A percentile compares a stretch with the other conserved stretches of the same genome.
Conservation (phyloP, 805 yeast genomes). For the Candida parachauliodes region DNA sequence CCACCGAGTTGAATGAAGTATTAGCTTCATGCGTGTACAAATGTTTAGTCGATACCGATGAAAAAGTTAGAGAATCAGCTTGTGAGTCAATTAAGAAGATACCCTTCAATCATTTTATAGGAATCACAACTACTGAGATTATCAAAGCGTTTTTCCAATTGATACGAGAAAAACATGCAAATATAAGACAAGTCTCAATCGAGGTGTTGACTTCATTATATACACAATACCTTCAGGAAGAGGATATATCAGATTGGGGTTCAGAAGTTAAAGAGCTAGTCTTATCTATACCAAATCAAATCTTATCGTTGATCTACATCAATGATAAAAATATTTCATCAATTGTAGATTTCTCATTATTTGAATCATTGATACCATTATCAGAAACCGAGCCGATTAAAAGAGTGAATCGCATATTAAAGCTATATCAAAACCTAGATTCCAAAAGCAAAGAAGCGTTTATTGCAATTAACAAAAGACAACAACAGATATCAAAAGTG, state of each 20-base stretch:
- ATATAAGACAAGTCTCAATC: conserved; percentile 61
- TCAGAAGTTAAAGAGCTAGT: conserved; percentile 28
- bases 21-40: conserved; percentile 54
- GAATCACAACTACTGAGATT: conserved; percentile 44
- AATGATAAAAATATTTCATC: conserved; percentile 66
- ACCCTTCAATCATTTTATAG: conserved; percentile 45
- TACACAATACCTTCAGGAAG: conserved; percentile 20
- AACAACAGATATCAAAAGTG: conserved; percentile 54
- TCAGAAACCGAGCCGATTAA: conserved; percentile 36
- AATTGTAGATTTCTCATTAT: conserved; percentile 56
- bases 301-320: conserved; percentile 67
- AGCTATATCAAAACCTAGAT: conserved; percentile 46
- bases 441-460: conserved; percentile 62
- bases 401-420: conserved; percentile 54
- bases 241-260: conserved; percentile 24
- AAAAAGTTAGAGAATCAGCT: conserved; percentile 62
- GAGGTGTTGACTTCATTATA: conserved; percentile 53
- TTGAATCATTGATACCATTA: conserved; percentile 60
- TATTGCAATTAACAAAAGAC: conserved; percentile 66
- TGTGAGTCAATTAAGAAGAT: conserved; percentile 44
- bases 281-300: conserved; percentile 57
- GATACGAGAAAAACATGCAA: conserved; percentile 65
- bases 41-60: conserved; percentile 73
- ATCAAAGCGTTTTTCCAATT: conserved; percentile 57
- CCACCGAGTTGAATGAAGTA: conserved; percentile 42